Evolutionary conservation across 1,284 basidiomycete species (phyloP).

Genomic region (Neolentinus lepideus): DNA sequence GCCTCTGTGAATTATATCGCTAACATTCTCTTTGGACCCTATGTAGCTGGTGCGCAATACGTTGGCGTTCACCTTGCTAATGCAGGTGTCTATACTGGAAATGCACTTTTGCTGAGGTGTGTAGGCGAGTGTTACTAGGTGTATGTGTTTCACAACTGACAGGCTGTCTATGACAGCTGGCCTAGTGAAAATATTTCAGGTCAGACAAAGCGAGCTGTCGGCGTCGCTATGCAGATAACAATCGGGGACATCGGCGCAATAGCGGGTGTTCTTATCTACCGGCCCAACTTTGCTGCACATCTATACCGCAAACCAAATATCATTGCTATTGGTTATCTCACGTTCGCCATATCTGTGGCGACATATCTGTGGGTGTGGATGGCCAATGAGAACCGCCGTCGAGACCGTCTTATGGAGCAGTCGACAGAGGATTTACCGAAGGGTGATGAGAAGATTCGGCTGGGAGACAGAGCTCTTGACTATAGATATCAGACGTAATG

Average conservation of each 20-base stretch:
- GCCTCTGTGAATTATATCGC: slow-evolving; percentile 6
- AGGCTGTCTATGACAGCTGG: slow-evolving; percentile 32
- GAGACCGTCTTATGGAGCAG: slow-evolving; percentile 21
- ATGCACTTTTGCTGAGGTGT: slow-evolving; percentile 46
- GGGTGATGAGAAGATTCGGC: slow-evolving; percentile 17
- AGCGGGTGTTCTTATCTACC: slow-evolving; percentile 46
- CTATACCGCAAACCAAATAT: slow-evolving; percentile 53
- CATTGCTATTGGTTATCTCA: slow-evolving; percentile 52
- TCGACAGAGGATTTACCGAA: slow-evolving; percentile 6
- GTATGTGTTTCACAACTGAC: slow-evolving; percentile 7
- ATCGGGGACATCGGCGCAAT: slow-evolving; percentile 63
- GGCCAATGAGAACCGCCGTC: slow-evolving; percentile 40
- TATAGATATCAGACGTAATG: slow-evolving; percentile 29
- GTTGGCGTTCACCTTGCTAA: slow-evolving; percentile 54
- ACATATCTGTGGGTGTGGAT: slow-evolving; percentile 44
- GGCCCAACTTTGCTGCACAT: slow-evolving; percentile 37
- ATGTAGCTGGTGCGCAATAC: slow-evolving; percentile 47
- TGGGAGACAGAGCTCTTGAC: slow-evolving; percentile 28
- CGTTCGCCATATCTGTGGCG: slow-evolving; percentile 40
- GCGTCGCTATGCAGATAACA: slow-evolving; percentile 60
- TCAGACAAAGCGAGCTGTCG: slow-evolving; percentile 63
- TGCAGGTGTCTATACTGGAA: slow-evolving; percentile 55
- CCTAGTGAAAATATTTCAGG: slow-evolving; percentile 68
- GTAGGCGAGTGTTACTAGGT: slow-evolving; percentile 9
- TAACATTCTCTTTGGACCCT: slow-evolving; percentile 1